A percentile compares a stretch with the other conserved stretches of the same genome.
phyloP scores from a whole-genome alignment of 257 asterid species.

The Forsythia viridissima region DNA sequence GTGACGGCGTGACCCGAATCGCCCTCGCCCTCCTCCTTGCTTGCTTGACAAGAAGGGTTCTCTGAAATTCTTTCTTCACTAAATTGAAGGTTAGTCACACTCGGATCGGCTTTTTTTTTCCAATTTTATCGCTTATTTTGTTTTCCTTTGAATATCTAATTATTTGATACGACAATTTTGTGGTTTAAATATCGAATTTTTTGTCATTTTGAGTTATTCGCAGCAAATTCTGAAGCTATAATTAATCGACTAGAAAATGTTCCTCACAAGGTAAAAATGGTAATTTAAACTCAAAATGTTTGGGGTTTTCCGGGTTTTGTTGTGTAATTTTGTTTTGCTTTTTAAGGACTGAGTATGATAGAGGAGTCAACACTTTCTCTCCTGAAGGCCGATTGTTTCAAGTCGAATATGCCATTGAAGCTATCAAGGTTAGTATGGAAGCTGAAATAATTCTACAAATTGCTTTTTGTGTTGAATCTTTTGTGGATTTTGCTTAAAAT shows the following conservation, averaged over 20 bases:
- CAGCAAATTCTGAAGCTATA: conserved; percentile 34
- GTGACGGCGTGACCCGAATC: conserved; percentile 24
- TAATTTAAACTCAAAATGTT: background rate
- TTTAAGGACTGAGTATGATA: conserved; percentile 85
- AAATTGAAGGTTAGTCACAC: conserved; percentile 27
- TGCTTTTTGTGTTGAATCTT: background rate
- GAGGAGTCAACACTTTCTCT: conserved; percentile 93
- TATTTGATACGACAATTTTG: background rate
- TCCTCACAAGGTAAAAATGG: conserved; percentile 65
- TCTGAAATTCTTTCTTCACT: background rate
- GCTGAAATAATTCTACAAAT: background rate
- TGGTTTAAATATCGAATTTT: conserved; percentile 7
- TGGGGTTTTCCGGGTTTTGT: conserved; percentile 23
- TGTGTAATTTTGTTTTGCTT: background rate
- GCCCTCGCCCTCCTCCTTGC: conserved; percentile 5
- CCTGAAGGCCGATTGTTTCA: conserved; percentile 95
- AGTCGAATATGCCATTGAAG: conserved; percentile 92
- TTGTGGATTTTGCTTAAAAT: conserved; percentile 3
- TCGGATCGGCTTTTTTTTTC: conserved; percentile 25
- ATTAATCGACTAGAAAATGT: conserved; percentile 47
- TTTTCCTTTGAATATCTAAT: background rate
- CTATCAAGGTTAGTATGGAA: conserved; percentile 61
- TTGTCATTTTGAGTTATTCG: conserved; percentile 20
- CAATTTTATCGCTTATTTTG: background rate
- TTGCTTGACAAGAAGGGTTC: conserved; percentile 39